phyloP scores from a whole-genome alignment of 129 eudicot genomes.

The Arctium minus region DNA sequence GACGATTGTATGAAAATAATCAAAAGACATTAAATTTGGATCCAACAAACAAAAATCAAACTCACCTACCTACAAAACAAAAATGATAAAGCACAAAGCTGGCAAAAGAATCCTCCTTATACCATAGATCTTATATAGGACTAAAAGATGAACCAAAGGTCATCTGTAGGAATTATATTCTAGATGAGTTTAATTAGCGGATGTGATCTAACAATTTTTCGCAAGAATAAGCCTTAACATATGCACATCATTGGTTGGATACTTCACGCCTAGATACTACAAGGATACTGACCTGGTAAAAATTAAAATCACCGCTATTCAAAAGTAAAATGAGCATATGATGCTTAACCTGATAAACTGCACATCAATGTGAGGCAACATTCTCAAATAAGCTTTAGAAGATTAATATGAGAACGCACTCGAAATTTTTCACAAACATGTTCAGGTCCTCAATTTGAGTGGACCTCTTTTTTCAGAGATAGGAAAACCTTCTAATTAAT shows the following conservation, averaged over 20 bases:
- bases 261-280: not conserved
- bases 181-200: not conserved
- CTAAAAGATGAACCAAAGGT: conserved; percentile 7
- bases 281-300: not conserved
- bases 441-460: not conserved
- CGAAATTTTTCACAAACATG: not conserved
- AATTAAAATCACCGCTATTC: not conserved
- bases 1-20: conserved; percentile 6
- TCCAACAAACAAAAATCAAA: not conserved
- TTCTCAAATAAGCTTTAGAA: not conserved
- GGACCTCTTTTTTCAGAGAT: not conserved
- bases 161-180: not conserved
- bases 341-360: conserved; percentile 11
- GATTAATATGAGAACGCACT: not conserved
- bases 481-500: not conserved
- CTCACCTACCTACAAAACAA: conserved; percentile 3
- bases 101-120: not conserved
- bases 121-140: not conserved
- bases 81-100: not conserved
- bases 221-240: not conserved
- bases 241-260: not conserved
- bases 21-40: not conserved
- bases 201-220: not conserved
- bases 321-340: not conserved
- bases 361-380: not conserved